Base-by-base conservation (phyloP, 1,284 basidiomycete genomes). In the Ustilago esculenta region DNA sequence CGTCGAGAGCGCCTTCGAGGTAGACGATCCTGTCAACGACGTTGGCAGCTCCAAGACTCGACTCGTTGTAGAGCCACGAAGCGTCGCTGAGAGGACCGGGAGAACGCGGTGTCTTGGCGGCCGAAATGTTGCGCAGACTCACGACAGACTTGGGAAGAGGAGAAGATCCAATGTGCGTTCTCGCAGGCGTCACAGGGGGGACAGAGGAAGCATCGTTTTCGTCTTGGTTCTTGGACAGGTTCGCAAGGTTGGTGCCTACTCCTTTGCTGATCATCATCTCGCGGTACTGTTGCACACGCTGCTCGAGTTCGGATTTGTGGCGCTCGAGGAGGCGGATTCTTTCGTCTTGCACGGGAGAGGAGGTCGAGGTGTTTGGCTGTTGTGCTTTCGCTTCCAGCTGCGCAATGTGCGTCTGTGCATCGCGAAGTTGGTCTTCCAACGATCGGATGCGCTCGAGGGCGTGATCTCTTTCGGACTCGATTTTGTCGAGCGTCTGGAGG, bases 31-130 rank as follows among this genome's bases (percentile, higher is more conserved):
- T 53, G 37, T 71, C 63, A 7, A 65, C 53, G 9, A 73, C 67
- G 3, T 49, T 54, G 11, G 49, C 54, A 12, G 67, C 68, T 7
- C 69, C 73, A 12, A 76, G 54, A n/a, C 70, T 75, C 20, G 75
- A 73, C 17, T 77, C 67, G 40, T 68, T 68, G 63, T 72, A 61
- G 1, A 73, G 57, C 70, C 70, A 73, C 5, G 70, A 73, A 10
- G 67, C 65, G 18, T 69, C 61, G 41, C 68, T 71, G 37, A 71
- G 60, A 23, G 57, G 54, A 20, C 57, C 68, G 1, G 68, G 68
- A 3, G 68, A 71, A 15, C 68, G 45, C 29, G 68, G 68, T 15
- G 68, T 71, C 51, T 56, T 61, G 45, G 60, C 43, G 6, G 63
- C 63, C 9, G 61, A 66, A 24, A 67, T 51, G 48, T 71, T 61